Evolutionary conservation across 2,329 filamentous ascomycete species (phyloP), one percentile per base, ranked within the genome.

Genomic region (Colletotrichum sp.): DNA sequence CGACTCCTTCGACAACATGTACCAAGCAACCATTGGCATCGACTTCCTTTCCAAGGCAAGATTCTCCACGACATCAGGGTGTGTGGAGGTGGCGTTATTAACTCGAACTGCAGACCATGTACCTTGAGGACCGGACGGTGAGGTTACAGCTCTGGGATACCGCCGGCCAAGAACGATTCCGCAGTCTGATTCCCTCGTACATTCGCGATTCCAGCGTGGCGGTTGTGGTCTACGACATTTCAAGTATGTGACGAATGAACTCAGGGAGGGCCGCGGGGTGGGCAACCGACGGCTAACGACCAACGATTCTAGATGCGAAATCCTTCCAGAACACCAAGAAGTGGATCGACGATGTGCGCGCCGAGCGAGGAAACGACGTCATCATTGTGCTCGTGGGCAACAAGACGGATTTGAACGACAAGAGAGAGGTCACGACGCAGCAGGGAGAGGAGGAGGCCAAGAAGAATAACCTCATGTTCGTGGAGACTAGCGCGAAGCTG

Each of bases 1-100:
- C 90, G 97, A 99, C 87, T 99, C 97, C 64, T 99, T 99, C 90
- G 97, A 99, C 90, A 98, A 98, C 88, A 99, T 96, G 90, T 99
- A 99, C 89, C 97, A 99, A 88, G 97, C 97, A 74, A 99, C 97
- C 52, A 99, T 99, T 84, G 97, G 97, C 83, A 99, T 99, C 88
- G 97, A 99, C 88, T 99, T 99, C 85, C 92, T 99, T 80, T 98
- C 96, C 83, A 99, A 99, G 94, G 95, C 95, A 89, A 85, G 81
- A 30, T 24, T 86, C 77, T 39, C 60, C 24, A 68, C 49, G 13
- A 60, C 36, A 63, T 75, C 63, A n/a, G 8, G 59, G 34, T 60
- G n/a, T 34, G 30, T 7, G 15, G 32, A 16, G 36, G 52, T 7
- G 10, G 30, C 59, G 30, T 21, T 24, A 34, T 62, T 77, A 64